Percentiles rank a stretch among this genome's conserved stretches.
These are phyloP conservation scores for Tylopilus rubrobrunneus DNA, from an alignment of 768 basidiomycete genomes.

Conservation along the genomic window DNA sequence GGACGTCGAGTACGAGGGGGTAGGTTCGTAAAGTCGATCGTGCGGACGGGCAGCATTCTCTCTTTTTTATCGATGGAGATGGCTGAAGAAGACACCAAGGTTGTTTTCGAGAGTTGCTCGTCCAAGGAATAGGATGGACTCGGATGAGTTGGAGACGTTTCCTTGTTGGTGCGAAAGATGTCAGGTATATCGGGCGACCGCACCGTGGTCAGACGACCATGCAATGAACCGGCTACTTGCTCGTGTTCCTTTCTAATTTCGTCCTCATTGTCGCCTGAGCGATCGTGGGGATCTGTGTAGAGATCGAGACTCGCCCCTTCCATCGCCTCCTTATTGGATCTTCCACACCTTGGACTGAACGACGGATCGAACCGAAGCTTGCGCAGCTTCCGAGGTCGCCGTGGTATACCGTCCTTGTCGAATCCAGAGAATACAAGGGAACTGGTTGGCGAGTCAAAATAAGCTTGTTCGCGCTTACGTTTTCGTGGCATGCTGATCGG, in stretches of 20 bases:
- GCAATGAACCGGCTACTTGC: not conserved
- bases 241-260: not conserved
- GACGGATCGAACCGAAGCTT: slow-evolving; percentile 26
- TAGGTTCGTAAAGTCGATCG: slow-evolving; percentile 29
- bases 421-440: slow-evolving; percentile 28
- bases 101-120: not conserved
- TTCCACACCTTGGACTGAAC: slow-evolving; percentile 14
- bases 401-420: slow-evolving; percentile 29
- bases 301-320: not conserved
- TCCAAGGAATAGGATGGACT: not conserved
- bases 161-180: not conserved
- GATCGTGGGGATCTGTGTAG: not conserved
- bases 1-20: slow-evolving; percentile 11
- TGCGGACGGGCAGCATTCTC: slow-evolving; percentile 7
- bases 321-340: not conserved
- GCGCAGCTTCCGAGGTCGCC: slow-evolving; percentile 26
- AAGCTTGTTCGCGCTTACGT: slow-evolving; percentile 27
- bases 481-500: slow-evolving; percentile 20
- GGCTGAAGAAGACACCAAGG: not conserved
- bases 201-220: not conserved
- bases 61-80: not conserved
- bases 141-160: not conserved
- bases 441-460: slow-evolving; percentile 26
- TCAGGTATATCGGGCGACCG: slow-evolving; percentile 11
- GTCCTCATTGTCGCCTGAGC: not conserved